These are phyloP conservation scores for Penicillium sp. DNA, from an alignment of 2,329 filamentous ascomycete species.

Conservation along the genomic window DNA sequence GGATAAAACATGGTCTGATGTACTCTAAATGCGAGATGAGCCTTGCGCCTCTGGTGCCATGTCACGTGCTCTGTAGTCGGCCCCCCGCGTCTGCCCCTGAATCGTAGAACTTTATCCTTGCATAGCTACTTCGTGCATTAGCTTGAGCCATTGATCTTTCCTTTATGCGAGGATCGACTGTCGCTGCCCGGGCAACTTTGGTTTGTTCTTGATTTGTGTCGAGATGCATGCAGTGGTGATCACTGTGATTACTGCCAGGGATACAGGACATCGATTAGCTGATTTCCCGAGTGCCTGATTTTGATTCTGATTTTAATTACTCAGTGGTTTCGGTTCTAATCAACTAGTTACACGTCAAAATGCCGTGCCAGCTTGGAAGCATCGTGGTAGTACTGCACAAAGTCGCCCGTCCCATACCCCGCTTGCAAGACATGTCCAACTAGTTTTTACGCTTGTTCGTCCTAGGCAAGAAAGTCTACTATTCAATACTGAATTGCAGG, in stretches of 20 bases:
- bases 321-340: too few relatives aligned
- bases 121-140: neutral
- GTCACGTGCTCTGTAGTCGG: slow-evolving; percentile 3
- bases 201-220: neutral
- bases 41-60: neutral
- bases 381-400: too few relatives aligned
- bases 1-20: slow-evolving; percentile 21
- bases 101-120: neutral
- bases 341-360: too few relatives aligned
- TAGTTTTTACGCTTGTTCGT: too few relatives aligned
- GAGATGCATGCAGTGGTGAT: neutral
- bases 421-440: neutral
- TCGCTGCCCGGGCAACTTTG: neutral
- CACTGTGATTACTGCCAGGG: neutral
- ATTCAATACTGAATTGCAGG: too few relatives aligned
- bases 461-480: too few relatives aligned
- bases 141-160: neutral
- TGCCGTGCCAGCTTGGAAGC: too few relatives aligned
- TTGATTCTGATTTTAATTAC: too few relatives aligned
- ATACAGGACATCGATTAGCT: neutral
- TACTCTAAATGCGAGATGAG: slow-evolving; percentile 17
- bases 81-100: neutral
- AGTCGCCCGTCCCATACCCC: too few relatives aligned
- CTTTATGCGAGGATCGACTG: neutral
- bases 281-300: neutral